A percentile compares a stretch with the other conserved stretches of the same genome.
Evolutionary conservation across 2,329 filamentous ascomycete species (phyloP).

Genomic region (Epichloe sp.): DNA sequence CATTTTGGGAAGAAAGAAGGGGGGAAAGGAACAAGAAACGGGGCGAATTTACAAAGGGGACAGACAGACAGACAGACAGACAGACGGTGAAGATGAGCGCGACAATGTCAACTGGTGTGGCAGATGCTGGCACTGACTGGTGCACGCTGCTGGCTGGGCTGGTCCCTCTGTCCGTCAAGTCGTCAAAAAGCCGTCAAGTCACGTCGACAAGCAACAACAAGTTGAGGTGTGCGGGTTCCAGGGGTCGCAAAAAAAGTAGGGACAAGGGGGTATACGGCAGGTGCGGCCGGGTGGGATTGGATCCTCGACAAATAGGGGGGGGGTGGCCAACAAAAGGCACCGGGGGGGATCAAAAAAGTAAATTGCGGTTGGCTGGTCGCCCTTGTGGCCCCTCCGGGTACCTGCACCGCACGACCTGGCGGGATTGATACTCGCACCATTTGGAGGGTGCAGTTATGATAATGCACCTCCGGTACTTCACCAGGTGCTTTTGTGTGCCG

Average conservation of each 20-base stretch:
- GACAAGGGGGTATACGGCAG: background rate
- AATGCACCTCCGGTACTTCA: too few relatives aligned
- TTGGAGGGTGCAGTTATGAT: too few relatives aligned
- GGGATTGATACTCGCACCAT: background rate
- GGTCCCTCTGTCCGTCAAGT: background rate
- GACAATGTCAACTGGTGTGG: background rate
- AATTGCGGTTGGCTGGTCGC: background rate
- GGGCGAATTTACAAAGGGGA: background rate
- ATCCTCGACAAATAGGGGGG: background rate
- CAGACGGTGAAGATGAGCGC: background rate
- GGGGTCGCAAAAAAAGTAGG: background rate
- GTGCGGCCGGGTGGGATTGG: background rate
- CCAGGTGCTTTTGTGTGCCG: too few relatives aligned
- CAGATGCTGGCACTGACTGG: background rate
- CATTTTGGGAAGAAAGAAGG: background rate
- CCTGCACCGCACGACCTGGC: background rate
- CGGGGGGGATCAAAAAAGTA: background rate
- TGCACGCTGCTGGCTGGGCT: background rate
- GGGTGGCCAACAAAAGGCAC: background rate
- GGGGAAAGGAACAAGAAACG: background rate
- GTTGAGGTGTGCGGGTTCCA: background rate
- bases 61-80: background rate
- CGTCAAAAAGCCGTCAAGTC: background rate
- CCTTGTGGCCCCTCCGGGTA: background rate
- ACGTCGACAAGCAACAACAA: background rate